Base-by-base conservation (phyloP, 2,329 filamentous ascomycete genomes). In the Emmonsiellopsis sp. region DNA sequence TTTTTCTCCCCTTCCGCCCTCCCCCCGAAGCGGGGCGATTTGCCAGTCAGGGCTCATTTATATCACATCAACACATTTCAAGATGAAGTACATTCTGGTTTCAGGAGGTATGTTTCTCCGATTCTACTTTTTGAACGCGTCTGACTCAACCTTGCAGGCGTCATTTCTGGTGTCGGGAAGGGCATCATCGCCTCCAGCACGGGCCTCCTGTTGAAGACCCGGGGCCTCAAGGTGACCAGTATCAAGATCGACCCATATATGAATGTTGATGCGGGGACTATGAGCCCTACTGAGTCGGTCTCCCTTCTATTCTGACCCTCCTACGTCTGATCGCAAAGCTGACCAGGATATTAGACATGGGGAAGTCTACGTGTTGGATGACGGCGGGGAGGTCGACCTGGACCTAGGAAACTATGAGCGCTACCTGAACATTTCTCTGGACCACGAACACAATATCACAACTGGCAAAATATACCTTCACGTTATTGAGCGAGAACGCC, bases 381-480 rank as follows among this genome's bases (percentile, higher is more conserved):
- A 93, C 64, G 88, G 88, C 58, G 87, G 87, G 61, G 87, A 89
- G 70, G 81, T 84, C 58, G 85, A 88, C 65, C 79, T 89, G 55
- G 85, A 89, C 67, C 76, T 89, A 35, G 85, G 85, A 59, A 88
- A 88, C 70, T 88, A 87, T 72, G 85, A 88, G 68, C 80, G 85
- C 43, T 95, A 95, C 67, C 83, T 95, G 52, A 85, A 85, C 65
- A 85, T 92, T 59, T 87, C 85, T 53, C 79, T 97, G 57, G 89
- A 83, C 7, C 79, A 85, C 57, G 90, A 95, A 62, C 89, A 92
- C 76, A 97, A 97, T 32, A 95, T 98, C 72, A 98, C 93, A 3
- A 95, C 92, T 5, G 93, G 93, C 67, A 96, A 97, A 76, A 89
- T 97, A 62, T 97, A 96, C 73, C 80, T 89, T 65, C 83, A 87